Evolutionary conservation across 2,329 filamentous ascomycete species (phyloP).

Genomic region (Aspergillus flavus): DNA sequence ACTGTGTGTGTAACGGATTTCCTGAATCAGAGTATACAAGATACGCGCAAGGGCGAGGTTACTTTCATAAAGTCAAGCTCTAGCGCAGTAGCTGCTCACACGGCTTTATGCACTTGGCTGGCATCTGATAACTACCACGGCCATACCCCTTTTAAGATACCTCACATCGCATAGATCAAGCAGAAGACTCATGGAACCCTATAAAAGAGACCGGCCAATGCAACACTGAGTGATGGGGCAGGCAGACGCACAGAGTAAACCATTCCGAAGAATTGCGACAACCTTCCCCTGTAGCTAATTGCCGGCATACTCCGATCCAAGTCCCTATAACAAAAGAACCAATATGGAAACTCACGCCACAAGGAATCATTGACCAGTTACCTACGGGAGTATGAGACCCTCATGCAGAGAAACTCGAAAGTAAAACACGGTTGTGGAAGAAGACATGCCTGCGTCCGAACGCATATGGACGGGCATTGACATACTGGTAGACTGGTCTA

Average conservation of each 20-base stretch:
- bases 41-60: conserved; percentile 25
- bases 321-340: conserved; percentile 5
- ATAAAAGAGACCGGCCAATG: neutral
- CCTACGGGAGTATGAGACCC: conserved; percentile 1
- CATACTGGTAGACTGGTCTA: neutral
- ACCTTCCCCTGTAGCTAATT: conserved; percentile 25
- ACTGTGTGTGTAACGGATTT: conserved; percentile 24
- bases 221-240: neutral
- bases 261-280: conserved; percentile 19
- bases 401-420: conserved; percentile 21
- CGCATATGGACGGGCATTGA: neutral
- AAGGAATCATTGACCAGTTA: conserved; percentile 18
- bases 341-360: conserved; percentile 23
- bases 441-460: conserved; percentile 25
- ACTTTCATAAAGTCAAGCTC: conserved; percentile 32
- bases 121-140: conserved; percentile 10
- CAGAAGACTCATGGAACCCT: neutral
- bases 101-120: conserved; percentile 29
- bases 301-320: conserved; percentile 20
- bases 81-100: conserved; percentile 27
- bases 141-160: conserved; percentile 6
- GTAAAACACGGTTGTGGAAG: conserved; percentile 24
- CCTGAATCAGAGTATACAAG: conserved; percentile 25
- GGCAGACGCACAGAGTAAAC: neutral
- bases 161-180: conserved; percentile 7